Conservation (phyloP, 495 filamentous ascomycete species). For the Hypoxylon crocopeplum region DNA sequence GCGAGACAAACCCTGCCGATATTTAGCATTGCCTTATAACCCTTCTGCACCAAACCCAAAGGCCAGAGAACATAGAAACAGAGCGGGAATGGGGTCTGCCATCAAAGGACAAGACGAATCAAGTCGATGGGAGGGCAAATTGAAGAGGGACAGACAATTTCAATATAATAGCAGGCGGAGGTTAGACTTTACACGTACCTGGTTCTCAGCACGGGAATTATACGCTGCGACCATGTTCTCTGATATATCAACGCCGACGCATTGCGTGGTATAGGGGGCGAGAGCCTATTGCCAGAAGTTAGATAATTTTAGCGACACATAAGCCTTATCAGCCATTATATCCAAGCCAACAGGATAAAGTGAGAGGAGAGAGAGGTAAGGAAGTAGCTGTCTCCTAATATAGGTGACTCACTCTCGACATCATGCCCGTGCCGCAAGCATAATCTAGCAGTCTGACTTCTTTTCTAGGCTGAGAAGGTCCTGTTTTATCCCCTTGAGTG, state of each 20-base stretch:
- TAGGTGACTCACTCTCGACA: constrained; percentile 58
- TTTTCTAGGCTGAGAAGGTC: constrained; percentile 39
- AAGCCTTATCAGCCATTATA: background rate
- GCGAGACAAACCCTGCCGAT: constrained; percentile 50
- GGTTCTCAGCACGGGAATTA: constrained; percentile 56
- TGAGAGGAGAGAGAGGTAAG: background rate
- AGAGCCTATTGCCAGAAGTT: constrained; percentile 51
- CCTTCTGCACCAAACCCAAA: too few species aligned
- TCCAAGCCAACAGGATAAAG: background rate
- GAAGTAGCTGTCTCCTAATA: background rate
- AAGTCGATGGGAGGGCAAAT: background rate
- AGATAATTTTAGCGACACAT: background rate
- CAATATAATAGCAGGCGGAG: background rate
- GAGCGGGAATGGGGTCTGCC: too few species aligned
- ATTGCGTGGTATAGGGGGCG: constrained; percentile 65
- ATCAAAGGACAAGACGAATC: background rate
- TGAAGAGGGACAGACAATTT: background rate
- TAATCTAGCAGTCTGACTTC: constrained; percentile 72
- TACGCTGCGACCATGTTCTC: constrained; percentile 69
- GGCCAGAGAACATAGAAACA: too few species aligned
- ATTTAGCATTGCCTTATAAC: constrained; percentile 9
- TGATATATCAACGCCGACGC: constrained; percentile 71
- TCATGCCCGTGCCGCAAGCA: constrained; percentile 73
- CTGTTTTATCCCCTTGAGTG: background rate
- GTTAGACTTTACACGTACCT: constrained; percentile 38